A percentile compares a stretch with the other conserved stretches of the same genome.
These are phyloP conservation scores for Hypocreales sp. DNA, from an alignment of 2,329 filamentous ascomycete genomes.

Conservation along the genomic window DNA sequence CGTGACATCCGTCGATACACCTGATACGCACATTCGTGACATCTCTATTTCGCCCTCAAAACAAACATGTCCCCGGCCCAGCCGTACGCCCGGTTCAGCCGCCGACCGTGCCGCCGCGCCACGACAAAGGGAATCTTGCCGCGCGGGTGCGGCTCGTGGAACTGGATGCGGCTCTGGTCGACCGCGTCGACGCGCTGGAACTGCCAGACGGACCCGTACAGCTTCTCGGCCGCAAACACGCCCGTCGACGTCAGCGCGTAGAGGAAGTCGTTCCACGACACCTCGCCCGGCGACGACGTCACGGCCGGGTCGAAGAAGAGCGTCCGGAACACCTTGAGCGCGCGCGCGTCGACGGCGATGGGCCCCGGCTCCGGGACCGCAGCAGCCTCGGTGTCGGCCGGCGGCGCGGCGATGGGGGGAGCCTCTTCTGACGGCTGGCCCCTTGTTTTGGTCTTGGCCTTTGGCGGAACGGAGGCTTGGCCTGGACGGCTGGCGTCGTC, in stretches of 20 bases:
- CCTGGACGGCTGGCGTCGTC: too few species aligned
- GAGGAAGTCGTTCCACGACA: slow-evolving; percentile 37
- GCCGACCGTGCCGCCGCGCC: slow-evolving; percentile 30
- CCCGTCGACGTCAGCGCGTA: slow-evolving; percentile 33
- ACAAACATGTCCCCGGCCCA: too few species aligned
- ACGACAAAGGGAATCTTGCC: slow-evolving; percentile 31
- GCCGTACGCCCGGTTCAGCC: slow-evolving; percentile 33
- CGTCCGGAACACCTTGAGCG: slow-evolving; percentile 18
- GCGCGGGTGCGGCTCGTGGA: slow-evolving; percentile 43
- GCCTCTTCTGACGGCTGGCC: too few species aligned
- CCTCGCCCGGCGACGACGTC: slow-evolving; percentile 26
- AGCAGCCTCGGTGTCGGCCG: neutral
- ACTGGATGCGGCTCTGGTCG: slow-evolving; percentile 34
- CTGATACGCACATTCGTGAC: too few species aligned
- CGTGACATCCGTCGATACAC: too few species aligned
- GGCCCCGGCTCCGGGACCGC: neutral
- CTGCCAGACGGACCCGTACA: slow-evolving; percentile 46
- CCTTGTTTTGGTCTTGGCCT: too few species aligned
- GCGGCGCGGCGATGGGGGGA: too few species aligned
- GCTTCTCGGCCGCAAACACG: slow-evolving; percentile 32
- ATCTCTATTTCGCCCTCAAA: too few species aligned
- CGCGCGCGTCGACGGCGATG: slow-evolving; percentile 14
- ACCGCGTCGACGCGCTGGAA: slow-evolving; percentile 29
- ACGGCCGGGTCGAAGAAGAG: slow-evolving; percentile 24
- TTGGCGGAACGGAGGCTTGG: too few species aligned